A percentile compares a stretch with the other conserved stretches of the same genome.
These are phyloP conservation scores for Novymonas esmeraldas DNA, from an alignment of 208 protist species.

Conservation along the genomic window DNA sequence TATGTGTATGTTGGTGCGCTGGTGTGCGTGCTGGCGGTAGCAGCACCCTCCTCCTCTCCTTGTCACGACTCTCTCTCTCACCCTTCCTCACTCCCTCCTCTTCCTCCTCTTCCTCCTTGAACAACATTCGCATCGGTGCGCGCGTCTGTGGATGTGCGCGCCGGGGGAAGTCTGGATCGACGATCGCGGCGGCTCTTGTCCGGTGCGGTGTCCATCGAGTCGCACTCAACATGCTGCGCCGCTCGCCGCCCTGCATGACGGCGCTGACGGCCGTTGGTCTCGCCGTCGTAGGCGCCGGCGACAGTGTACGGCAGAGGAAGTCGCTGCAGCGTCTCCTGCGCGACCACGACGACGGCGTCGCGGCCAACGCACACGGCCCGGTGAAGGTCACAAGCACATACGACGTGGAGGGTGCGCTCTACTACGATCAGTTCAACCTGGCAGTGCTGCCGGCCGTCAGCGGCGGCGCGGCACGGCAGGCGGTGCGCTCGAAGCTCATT, in stretches of 20 bases:
- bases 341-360: conserved; percentile 43
- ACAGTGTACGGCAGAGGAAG: conserved; percentile 20
- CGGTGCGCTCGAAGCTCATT: conserved; percentile 39
- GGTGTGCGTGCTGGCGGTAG: background rate
- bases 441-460: conserved; percentile 45
- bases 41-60: too few relatives aligned
- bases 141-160: too few relatives aligned
- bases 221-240: conserved; percentile 5
- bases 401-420: conserved; percentile 29
- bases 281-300: conserved; percentile 2
- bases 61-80: background rate
- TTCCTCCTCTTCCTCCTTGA: background rate
- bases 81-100: background rate
- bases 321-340: conserved; percentile 30
- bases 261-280: conserved; percentile 4
- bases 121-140: too few relatives aligned
- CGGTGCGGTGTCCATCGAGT: background rate
- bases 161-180: too few relatives aligned
- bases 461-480: conserved; percentile 45
- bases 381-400: conserved; percentile 50
- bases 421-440: conserved; percentile 66
- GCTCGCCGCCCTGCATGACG: background rate
- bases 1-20: background rate
- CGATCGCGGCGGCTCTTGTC: too few relatives aligned
- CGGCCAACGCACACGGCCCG: conserved; percentile 24